Percentiles rank a stretch among this genome's conserved stretches.
phyloP scores from a whole-genome alignment of 225 moss, liverwort and hornwort genomes.

The Neckera pumila region DNA sequence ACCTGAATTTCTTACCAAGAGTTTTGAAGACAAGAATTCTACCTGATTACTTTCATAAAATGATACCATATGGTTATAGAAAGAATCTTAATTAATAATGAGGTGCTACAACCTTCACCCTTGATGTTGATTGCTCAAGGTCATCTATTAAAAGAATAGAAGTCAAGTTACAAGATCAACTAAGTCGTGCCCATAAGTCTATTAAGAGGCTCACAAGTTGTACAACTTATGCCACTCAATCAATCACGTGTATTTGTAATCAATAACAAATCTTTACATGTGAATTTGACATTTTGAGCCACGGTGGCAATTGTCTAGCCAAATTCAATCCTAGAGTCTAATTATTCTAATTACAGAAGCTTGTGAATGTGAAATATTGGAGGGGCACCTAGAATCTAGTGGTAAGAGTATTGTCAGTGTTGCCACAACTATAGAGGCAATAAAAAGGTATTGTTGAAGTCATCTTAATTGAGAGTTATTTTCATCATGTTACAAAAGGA shows the following conservation, averaged over 20 bases:
- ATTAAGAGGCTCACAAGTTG: neutral
- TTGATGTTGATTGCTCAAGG: neutral
- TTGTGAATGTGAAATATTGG: neutral
- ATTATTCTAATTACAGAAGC: neutral
- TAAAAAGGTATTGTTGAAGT: neutral
- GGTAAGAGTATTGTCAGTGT: neutral
- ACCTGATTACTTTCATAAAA: accelerated
- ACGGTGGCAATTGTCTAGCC: accelerated
- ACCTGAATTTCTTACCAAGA: neutral
- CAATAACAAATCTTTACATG: no score
- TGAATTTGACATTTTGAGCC: no score
- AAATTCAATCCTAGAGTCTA: neutral
- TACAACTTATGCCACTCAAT: accelerated
- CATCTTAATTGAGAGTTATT: neutral
- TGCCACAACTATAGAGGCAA: neutral
- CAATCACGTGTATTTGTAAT: neutral
- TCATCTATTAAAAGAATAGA: neutral
- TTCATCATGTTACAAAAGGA: neutral
- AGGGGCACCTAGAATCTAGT: neutral
- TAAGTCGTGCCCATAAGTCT: accelerated
- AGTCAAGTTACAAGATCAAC: neutral
- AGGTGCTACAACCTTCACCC: neutral
- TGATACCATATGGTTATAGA: no score
- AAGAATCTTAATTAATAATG: no score
- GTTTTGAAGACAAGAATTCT: neutral